Evolutionary conservation across 2,329 filamentous ascomycete species (phyloP).

Genomic region (Aspergillus costaricaensis): DNA sequence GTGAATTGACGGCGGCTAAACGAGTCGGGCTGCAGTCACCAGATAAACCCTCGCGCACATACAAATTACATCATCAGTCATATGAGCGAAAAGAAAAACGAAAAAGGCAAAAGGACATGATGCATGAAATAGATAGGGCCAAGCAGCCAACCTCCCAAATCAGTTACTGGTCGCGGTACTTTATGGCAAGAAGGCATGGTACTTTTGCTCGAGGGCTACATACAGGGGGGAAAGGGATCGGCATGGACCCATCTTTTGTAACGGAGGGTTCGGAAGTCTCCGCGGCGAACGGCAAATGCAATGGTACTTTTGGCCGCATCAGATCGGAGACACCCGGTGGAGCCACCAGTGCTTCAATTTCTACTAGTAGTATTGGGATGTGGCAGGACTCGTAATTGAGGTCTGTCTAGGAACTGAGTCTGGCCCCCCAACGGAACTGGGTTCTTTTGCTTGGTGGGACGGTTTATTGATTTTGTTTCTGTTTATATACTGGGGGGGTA

Average conservation of each 20-base stretch:
- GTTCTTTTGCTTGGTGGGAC: not conserved
- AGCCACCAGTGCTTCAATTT: not conserved
- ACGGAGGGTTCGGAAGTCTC: not conserved
- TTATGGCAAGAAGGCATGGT: not conserved
- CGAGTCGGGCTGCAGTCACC: not conserved
- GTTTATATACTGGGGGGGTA: not conserved
- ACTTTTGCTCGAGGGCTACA: not conserved
- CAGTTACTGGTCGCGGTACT: conserved; percentile 4
- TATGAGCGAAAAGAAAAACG: not conserved
- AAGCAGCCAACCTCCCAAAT: not conserved
- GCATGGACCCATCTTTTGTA: not conserved
- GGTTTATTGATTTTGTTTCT: not conserved
- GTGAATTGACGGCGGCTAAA: no score
- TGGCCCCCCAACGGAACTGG: not conserved
- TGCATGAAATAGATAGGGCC: not conserved
- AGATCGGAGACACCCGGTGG: not conserved
- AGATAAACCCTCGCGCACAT: not conserved
- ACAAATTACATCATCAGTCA: not conserved
- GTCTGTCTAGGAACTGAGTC: not conserved
- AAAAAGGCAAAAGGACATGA: not conserved
- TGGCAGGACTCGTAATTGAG: not conserved
- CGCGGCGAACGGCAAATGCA: not conserved
- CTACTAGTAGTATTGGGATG: not conserved
- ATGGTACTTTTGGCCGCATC: not conserved
- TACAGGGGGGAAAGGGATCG: not conserved